These are phyloP conservation scores for Claviceps quebecensis DNA, from an alignment of 2,329 filamentous ascomycete genomes.

Conservation along the genomic window DNA sequence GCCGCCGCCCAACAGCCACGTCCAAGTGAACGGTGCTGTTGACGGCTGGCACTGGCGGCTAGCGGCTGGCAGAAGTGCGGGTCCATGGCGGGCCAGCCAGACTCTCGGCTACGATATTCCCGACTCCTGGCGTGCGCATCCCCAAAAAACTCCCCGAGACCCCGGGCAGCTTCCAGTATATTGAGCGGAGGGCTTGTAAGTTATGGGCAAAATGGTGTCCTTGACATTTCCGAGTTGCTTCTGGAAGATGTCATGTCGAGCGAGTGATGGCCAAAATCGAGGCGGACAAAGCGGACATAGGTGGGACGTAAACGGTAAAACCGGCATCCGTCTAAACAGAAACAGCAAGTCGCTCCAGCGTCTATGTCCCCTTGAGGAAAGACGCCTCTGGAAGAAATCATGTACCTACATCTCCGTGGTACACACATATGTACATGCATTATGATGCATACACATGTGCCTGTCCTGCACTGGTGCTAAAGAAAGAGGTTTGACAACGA, in stretches of 20 bases:
- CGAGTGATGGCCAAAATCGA: too few species aligned
- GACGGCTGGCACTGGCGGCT: background rate
- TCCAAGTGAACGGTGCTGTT: background rate
- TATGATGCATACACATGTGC: too few species aligned
- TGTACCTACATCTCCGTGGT: too few species aligned
- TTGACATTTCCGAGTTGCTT: background rate
- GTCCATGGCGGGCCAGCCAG: background rate
- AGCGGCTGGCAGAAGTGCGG: background rate
- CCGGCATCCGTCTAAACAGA: too few species aligned
- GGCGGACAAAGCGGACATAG: too few species aligned
- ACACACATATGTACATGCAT: too few species aligned
- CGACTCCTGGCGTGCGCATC: background rate
- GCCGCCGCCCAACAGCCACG: conserved; percentile 1
- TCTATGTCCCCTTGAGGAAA: too few species aligned
- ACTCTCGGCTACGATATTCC: background rate
- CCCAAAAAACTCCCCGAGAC: background rate
- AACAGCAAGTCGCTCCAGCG: too few species aligned
- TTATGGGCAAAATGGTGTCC: background rate
- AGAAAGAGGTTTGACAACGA: too few species aligned
- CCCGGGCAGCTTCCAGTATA: background rate
- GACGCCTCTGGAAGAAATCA: too few species aligned
- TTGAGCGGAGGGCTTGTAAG: background rate
- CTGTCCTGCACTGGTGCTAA: too few species aligned
- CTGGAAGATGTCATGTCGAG: background rate
- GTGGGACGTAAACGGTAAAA: too few species aligned